phyloP scores from a whole-genome alignment of 2,329 filamentous ascomycete genomes.

The Stromatinia cepivora region DNA sequence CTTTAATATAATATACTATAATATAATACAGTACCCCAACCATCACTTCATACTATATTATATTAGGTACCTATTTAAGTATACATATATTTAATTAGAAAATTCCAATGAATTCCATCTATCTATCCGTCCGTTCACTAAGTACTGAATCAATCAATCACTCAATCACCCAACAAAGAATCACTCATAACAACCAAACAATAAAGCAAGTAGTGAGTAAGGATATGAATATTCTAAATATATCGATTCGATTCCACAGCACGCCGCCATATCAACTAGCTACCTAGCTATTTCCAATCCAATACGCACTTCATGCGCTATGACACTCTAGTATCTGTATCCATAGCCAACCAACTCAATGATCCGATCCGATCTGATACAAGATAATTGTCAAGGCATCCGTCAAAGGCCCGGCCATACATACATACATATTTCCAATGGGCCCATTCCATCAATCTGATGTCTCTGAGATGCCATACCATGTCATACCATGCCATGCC shows the following conservation, averaged over 20 bases:
- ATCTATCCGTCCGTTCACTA: too few relatives aligned
- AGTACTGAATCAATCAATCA: background rate
- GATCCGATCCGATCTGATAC: background rate
- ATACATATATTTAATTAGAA: too few relatives aligned
- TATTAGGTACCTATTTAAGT: too few relatives aligned
- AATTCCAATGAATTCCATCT: too few relatives aligned
- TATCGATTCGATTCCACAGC: background rate
- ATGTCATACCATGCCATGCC: background rate
- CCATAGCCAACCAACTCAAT: background rate
- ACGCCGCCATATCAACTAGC: background rate
- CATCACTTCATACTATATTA: too few relatives aligned
- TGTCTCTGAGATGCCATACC: too few relatives aligned
- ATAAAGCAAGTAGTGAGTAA: background rate
- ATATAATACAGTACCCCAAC: too few relatives aligned
- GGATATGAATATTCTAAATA: background rate
- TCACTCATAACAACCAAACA: background rate
- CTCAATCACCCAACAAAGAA: too few relatives aligned
- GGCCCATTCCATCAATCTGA: too few relatives aligned
- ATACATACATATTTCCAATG: background rate
- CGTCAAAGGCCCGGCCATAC: background rate
- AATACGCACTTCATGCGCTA: background rate
- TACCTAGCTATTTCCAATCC: conserved; percentile 1
- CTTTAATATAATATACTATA: too few relatives aligned
- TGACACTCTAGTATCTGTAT: conserved; percentile 3
- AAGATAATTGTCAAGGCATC: conserved; percentile 2